Evolutionary conservation across 108 stramenopile species (phyloP).

Genomic region (Asterionellopsis glacialis): DNA sequence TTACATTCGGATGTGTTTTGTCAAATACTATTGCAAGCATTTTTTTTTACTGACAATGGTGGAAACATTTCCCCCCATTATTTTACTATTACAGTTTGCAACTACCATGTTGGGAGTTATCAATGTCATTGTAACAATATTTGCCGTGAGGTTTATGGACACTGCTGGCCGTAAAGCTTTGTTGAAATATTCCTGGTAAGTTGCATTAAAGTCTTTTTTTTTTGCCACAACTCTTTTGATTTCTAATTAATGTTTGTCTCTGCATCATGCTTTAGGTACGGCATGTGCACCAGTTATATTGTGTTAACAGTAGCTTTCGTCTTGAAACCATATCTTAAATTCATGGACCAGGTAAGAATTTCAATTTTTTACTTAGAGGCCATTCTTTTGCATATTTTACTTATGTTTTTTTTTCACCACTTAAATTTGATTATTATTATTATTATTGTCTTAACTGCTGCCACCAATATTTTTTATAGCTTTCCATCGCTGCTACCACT

Average conservation of each 20-base stretch:
- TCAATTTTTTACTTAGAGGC: too few species aligned
- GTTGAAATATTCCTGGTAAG: constrained; percentile 15
- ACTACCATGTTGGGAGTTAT: constrained; percentile 25
- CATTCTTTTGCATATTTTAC: too few species aligned
- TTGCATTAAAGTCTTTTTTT: too few species aligned
- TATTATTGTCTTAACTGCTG: too few species aligned
- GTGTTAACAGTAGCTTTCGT: constrained; percentile 21
- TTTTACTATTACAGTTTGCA: constrained; percentile 5
- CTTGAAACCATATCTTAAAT: constrained; percentile 11
- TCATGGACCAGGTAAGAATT: constrained; percentile 17
- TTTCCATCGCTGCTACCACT: constrained; percentile 17
- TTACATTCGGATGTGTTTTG: too few species aligned
- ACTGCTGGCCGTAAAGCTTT: constrained; percentile 22
- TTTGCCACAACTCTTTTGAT: too few species aligned
- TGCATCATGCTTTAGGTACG: constrained; percentile 2
- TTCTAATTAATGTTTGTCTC: too few species aligned
- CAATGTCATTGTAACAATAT: constrained; percentile 27
- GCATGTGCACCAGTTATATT: constrained; percentile 14
- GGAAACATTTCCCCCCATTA: too few species aligned
- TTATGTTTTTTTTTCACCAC: too few species aligned
- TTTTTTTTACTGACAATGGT: too few species aligned
- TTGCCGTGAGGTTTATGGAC: constrained; percentile 33
- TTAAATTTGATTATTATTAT: too few species aligned
- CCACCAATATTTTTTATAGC: neutral
- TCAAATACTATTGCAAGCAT: too few species aligned